These are phyloP conservation scores for Passalora sequoiae DNA, from an alignment of 2,329 filamentous ascomycete species.

Conservation along the genomic window DNA sequence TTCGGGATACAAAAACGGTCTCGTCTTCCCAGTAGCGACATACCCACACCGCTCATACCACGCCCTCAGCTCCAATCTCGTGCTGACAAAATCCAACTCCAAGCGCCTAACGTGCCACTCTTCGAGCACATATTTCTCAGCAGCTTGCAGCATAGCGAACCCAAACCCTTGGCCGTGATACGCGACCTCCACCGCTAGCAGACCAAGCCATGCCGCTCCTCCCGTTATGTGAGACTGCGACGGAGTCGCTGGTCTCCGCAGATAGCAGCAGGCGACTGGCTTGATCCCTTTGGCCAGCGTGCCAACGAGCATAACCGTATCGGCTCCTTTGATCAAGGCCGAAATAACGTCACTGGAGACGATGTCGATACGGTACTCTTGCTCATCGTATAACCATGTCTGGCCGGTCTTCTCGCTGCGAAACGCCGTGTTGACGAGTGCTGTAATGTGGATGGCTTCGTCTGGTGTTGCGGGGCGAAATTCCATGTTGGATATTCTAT, in stretches of 20 bases:
- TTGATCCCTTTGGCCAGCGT: neutral
- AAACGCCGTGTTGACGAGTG: conserved; percentile 12
- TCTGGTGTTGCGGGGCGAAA: neutral
- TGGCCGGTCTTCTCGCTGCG: conserved; percentile 13
- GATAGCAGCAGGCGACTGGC: conserved; percentile 9
- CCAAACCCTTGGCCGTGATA: conserved; percentile 8
- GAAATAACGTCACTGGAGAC: conserved; percentile 3
- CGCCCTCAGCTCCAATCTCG: conserved; percentile 8
- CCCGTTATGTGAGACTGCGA: conserved; percentile 2
- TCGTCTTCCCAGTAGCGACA: conserved; percentile 10
- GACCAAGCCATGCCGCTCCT: conserved; percentile 10
- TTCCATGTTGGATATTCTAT: too few relatives aligned
- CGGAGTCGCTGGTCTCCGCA: conserved; percentile 1
- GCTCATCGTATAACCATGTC: conserved; percentile 12
- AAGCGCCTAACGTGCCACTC: conserved; percentile 6
- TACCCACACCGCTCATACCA: conserved; percentile 14
- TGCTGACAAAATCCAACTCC: conserved; percentile 12
- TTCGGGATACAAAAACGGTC: conserved; percentile 6
- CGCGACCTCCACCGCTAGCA: conserved; percentile 4
- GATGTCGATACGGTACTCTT: conserved; percentile 11
- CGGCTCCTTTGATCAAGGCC: neutral
- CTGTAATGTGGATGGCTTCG: neutral
- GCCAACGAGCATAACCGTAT: conserved; percentile 10
- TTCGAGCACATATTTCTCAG: conserved; percentile 7
- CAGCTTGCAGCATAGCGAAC: conserved; percentile 4